Percentiles rank a stretch among this genome's conserved stretches.
Conservation (phyloP, 139 green algal genomes). For the Edaphochlamys debaryana region DNA sequence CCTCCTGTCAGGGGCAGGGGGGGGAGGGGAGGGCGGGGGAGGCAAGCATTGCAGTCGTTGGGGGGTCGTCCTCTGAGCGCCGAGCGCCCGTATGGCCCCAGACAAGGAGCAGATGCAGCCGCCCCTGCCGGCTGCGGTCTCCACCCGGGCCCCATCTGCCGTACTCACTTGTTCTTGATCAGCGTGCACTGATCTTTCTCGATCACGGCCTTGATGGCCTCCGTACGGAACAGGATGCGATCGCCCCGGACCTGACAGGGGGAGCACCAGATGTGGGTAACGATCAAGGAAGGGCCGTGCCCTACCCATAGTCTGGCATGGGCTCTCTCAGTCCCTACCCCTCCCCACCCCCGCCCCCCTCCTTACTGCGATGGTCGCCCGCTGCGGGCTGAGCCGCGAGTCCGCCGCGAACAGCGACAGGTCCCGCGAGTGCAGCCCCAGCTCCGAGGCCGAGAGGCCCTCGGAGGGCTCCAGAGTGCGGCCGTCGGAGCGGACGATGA, state of each 20-base stretch:
- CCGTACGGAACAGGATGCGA: slow-evolving; percentile 65
- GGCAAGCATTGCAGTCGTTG: too few species aligned
- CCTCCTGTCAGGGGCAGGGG: background rate
- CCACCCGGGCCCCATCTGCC: too few species aligned
- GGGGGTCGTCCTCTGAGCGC: too few species aligned
- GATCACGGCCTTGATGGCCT: slow-evolving; percentile 66
- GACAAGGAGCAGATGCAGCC: too few species aligned
- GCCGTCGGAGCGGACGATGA: slow-evolving; percentile 20
- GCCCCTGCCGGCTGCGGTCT: too few species aligned
- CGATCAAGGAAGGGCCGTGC: too few species aligned
- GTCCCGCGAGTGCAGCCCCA: slow-evolving; percentile 59
- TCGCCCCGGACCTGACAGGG: slow-evolving; percentile 39
- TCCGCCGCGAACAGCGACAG: slow-evolving; percentile 50
- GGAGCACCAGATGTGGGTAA: too few species aligned
- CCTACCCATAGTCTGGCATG: too few species aligned
- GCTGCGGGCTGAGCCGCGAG: slow-evolving; percentile 49
- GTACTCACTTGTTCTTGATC: slow-evolving; percentile 63
- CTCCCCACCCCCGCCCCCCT: too few species aligned
- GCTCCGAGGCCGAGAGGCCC: slow-evolving; percentile 13
- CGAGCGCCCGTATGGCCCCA: too few species aligned
- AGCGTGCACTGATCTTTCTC: slow-evolving; percentile 52
- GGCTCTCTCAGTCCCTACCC: too few species aligned
- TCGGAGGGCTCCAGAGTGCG: slow-evolving; percentile 21
- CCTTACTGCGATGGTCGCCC: slow-evolving; percentile 57
- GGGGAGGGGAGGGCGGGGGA: background rate